Evolutionary conservation across 495 filamentous ascomycete genomes (phyloP).

Genomic region (Umbilicaria muhlenbergii): DNA sequence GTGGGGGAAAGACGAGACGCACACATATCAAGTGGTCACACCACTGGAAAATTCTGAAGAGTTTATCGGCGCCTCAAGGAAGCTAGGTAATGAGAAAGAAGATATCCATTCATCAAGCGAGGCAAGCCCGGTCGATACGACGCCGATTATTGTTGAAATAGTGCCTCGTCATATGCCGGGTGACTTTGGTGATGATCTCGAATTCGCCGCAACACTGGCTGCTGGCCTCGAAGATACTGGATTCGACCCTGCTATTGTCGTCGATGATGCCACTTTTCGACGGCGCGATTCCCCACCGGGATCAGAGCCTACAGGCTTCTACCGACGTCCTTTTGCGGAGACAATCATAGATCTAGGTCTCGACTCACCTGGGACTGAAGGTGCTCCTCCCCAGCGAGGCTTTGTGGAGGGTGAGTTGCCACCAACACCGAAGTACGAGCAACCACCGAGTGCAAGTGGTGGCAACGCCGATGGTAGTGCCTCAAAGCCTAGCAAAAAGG

Average conservation of each 20-base stretch:
- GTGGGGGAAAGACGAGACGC: constrained; percentile 45
- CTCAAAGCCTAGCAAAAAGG: not conserved
- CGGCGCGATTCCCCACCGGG: constrained; percentile 48
- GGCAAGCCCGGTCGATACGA: constrained; percentile 7
- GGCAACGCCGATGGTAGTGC: too few relatives aligned
- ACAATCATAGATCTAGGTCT: constrained; percentile 21
- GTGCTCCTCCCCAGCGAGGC: constrained; percentile 3
- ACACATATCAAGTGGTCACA: constrained; percentile 41
- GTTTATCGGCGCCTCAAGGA: not conserved
- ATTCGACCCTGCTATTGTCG: constrained; percentile 56
- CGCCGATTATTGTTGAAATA: constrained; percentile 3
- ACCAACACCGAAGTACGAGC: too few relatives aligned
- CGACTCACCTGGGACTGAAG: constrained; percentile 5
- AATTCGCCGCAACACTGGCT: constrained; percentile 55
- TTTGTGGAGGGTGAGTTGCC: constrained; percentile 18
- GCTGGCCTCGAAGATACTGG: constrained; percentile 51
- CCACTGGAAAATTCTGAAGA: constrained; percentile 25
- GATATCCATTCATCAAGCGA: not conserved
- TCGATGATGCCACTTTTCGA: constrained; percentile 46
- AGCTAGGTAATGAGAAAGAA: not conserved
- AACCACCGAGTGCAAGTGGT: too few relatives aligned
- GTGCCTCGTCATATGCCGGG: constrained; percentile 25
- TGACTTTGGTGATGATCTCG: constrained; percentile 41
- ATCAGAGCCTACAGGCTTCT: constrained; percentile 31
- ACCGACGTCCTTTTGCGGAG: constrained; percentile 30